Evolutionary conservation across 2,329 filamentous ascomycete genomes (phyloP), one percentile per base, ranked within the genome.

Genomic region (Neonectria magnoliae): DNA sequence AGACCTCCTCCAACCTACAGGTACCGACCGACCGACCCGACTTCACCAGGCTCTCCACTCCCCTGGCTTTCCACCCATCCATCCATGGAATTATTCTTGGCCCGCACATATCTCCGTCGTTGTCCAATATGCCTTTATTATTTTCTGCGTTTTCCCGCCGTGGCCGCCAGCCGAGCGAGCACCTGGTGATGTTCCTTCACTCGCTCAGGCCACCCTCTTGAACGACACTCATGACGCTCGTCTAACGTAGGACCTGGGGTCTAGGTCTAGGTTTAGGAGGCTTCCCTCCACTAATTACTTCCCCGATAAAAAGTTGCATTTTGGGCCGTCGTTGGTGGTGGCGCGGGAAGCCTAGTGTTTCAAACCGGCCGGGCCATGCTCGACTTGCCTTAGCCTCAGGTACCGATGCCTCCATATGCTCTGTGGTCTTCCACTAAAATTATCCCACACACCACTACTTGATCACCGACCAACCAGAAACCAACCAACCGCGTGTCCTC

Each of bases 341-440:
- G 60, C 31, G 38, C 61, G 57, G 65, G 60, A 63, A 47, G 60
- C 67, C 59, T 58, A 42, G 38, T 64, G 54, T 66, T 65, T 64
- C 68, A 69, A 57, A 60, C 41, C 50, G 50, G 38, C 65, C 56
- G 56, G 48, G 42, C 59, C 57, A 55, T 36, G 56, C 47, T 48
- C 60, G 50, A 53, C 61, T 66, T 62, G 62, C 48, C 57, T 65
- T 70, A 68, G 61, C 41, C 61, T 58, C 60, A 62, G 68, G 58
- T 70, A 54, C 57, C 31, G 57, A 53, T 14, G 41, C 53, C 18
- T 47, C 52, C 47, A 44, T 53, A 27, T 27, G 38, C 38, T 42
- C 38, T 42, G 16, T 42, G 29, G 38, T 42, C 48, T 29, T 18
- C 50, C 50, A 36, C n/a, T 48, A 14, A 16, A 14, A 16, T 48